phyloP scores from a whole-genome alignment of 2,329 filamentous ascomycete genomes.

The Verticillium nonalfalfae region DNA sequence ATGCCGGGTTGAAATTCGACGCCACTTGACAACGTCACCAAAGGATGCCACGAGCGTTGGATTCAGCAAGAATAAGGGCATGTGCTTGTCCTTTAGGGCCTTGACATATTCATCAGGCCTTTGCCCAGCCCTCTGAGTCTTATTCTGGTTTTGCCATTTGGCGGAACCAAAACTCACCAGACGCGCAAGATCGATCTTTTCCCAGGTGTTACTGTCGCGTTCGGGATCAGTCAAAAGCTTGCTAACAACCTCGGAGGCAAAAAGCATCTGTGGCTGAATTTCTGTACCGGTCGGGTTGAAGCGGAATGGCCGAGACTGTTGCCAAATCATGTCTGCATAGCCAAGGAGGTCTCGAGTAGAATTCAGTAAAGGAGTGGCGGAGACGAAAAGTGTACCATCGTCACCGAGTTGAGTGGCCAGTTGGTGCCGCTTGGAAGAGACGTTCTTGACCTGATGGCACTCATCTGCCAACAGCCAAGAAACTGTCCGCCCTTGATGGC shows the following conservation, averaged over 20 bases:
- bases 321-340: not conserved
- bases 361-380: not conserved
- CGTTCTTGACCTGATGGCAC: not conserved
- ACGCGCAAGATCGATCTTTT: not conserved
- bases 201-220: not conserved
- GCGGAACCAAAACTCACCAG: not conserved
- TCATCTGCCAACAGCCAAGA: not conserved
- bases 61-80: not conserved
- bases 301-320: not conserved
- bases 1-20: too few species aligned
- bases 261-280: not conserved
- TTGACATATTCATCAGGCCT: not conserved
- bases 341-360: not conserved
- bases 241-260: not conserved
- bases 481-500: not conserved
- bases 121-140: not conserved
- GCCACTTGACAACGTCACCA: not conserved
- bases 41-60: not conserved
- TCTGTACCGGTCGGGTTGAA: not conserved
- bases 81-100: not conserved
- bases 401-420: not conserved
- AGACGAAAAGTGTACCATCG: not conserved
- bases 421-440: not conserved
- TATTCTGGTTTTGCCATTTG: not conserved
- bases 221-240: not conserved